phyloP scores from a whole-genome alignment of 2,329 filamentous ascomycete species.

The Trichoderma cornu-damae region DNA sequence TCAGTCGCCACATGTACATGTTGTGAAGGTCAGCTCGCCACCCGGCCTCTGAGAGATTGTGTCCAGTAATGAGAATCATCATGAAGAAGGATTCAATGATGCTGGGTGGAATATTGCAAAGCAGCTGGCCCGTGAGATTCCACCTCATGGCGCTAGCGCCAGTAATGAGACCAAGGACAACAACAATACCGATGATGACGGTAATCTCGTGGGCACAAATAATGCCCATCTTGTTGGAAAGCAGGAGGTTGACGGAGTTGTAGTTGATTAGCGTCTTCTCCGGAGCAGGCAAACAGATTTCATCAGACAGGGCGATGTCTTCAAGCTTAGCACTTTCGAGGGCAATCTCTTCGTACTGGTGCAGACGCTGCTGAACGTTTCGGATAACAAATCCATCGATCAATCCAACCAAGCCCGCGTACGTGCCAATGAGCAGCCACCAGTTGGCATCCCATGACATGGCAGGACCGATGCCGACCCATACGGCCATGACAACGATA shows the following conservation, averaged over 20 bases:
- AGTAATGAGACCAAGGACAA: conserved; percentile 22
- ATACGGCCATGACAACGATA: conserved; percentile 32
- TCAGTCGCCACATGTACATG: conserved; percentile 4
- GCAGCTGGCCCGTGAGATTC: conserved; percentile 24
- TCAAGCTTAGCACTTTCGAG: conserved; percentile 18
- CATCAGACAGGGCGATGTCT: conserved; percentile 20
- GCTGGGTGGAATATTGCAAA: conserved; percentile 26
- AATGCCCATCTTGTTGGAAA: conserved; percentile 22
- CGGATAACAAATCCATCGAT: conserved; percentile 43
- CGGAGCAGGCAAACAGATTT: conserved; percentile 17
- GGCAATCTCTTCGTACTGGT: conserved; percentile 21
- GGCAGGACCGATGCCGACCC: conserved; percentile 36
- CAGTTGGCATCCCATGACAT: conserved; percentile 41
- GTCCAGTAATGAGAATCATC: conserved; percentile 26
- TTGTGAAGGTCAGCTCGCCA: conserved; percentile 27
- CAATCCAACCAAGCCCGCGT: conserved; percentile 42
- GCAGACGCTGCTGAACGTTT: conserved; percentile 35
- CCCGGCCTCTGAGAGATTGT: conserved; percentile 23
- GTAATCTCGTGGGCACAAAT: conserved; percentile 23
- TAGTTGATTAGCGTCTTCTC: not conserved
- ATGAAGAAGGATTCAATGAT: conserved; percentile 27
- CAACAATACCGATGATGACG: conserved; percentile 21
- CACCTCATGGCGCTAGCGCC: conserved; percentile 25
- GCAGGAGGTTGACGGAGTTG: conserved; percentile 19
- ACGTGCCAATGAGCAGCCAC: conserved; percentile 46